A percentile compares a stretch with the other conserved stretches of the same genome.
phyloP scores from a whole-genome alignment of 2,329 filamentous ascomycete genomes.

The Coleophoma cylindrospora region DNA sequence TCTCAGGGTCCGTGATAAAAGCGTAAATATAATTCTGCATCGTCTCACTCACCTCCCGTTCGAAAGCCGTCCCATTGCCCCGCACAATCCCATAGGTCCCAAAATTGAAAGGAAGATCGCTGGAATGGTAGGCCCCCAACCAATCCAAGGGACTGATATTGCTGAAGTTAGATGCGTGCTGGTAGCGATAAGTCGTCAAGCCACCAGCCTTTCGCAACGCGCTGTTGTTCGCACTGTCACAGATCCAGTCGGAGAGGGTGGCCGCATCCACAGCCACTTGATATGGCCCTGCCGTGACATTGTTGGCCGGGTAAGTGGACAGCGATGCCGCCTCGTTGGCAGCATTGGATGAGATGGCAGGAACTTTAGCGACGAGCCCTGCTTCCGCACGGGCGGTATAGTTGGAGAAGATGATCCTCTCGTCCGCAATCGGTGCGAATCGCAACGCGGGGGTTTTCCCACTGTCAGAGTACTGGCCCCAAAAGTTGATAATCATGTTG shows the following conservation, averaged over 20 bases:
- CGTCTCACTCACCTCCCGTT: not conserved
- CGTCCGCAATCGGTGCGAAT: not conserved
- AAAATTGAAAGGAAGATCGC: constrained; percentile 9
- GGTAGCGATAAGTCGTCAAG: not conserved
- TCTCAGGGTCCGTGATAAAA: not conserved
- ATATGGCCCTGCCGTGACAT: not conserved
- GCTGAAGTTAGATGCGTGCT: not conserved
- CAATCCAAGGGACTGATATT: not conserved
- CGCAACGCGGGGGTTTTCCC: not conserved
- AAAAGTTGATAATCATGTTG: not conserved
- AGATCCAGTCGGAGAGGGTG: too few species aligned
- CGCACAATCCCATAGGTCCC: constrained; percentile 5
- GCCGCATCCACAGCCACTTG: not conserved
- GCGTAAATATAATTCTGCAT: constrained; percentile 4
- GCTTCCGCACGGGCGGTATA: not conserved
- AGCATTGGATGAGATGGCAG: constrained; percentile 12
- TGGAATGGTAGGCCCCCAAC: constrained; percentile 2
- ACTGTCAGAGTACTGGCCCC: not conserved
- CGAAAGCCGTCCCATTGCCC: constrained; percentile 1
- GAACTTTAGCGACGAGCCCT: constrained; percentile 2
- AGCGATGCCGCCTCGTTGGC: constrained; percentile 10
- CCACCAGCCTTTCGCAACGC: constrained; percentile 1
- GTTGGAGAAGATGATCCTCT: not conserved
- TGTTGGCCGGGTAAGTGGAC: not conserved
- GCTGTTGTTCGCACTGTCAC: constrained; percentile 2